phyloP scores from a whole-genome alignment of 2,329 filamentous ascomycete genomes.

The Aspergillus costaricaensis region DNA sequence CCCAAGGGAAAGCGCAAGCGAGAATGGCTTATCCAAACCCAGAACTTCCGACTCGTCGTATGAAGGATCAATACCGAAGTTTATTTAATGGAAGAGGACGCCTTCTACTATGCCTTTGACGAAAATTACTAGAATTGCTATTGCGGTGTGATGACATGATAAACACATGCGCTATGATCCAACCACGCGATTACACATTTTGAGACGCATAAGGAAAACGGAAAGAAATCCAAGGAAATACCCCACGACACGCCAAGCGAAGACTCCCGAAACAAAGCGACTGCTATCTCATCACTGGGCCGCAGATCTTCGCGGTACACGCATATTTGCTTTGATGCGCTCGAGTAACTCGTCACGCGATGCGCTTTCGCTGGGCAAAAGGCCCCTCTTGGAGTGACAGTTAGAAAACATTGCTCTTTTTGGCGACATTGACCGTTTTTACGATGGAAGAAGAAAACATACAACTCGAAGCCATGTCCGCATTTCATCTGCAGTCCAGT shows the following conservation, averaged over 20 bases:
- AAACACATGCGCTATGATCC: not conserved
- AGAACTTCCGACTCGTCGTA: slow-evolving; percentile 65
- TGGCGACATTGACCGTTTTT: not conserved
- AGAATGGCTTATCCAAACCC: slow-evolving; percentile 68
- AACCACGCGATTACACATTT: slow-evolving; percentile 6
- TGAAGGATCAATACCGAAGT: slow-evolving; percentile 26
- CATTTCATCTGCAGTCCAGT: slow-evolving; percentile 80
- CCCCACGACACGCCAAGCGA: not conserved
- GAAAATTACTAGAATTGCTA: not conserved
- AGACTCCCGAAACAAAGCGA: not conserved
- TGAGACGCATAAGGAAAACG: not conserved
- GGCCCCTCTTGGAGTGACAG: slow-evolving; percentile 56
- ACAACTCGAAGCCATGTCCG: slow-evolving; percentile 79
- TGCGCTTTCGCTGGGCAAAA: slow-evolving; percentile 61
- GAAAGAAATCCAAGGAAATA: slow-evolving; percentile 1
- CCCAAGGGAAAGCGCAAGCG: slow-evolving; percentile 57
- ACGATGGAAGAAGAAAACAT: slow-evolving; percentile 38
- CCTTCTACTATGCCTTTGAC: not conserved
- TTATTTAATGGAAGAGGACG: not conserved
- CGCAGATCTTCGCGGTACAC: slow-evolving; percentile 40
- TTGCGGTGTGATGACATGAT: not conserved
- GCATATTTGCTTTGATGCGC: slow-evolving; percentile 69
- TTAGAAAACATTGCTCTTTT: slow-evolving; percentile 7
- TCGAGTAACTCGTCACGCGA: slow-evolving; percentile 67
- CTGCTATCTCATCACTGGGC: not conserved